phyloP scores from a whole-genome alignment of 2,329 filamentous ascomycete genomes.

The Botrytis byssoidea region DNA sequence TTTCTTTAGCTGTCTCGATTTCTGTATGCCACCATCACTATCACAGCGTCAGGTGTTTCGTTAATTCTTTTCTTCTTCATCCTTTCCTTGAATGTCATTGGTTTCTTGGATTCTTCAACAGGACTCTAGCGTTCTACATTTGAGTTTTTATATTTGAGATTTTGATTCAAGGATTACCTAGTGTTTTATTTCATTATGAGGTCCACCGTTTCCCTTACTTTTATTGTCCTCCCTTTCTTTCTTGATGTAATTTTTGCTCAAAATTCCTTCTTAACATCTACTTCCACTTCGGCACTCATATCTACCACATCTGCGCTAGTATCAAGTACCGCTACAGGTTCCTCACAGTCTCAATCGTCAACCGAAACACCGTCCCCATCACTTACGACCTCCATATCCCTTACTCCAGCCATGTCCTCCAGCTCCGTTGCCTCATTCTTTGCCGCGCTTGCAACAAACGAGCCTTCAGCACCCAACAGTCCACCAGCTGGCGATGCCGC shows the following conservation, averaged over 20 bases:
- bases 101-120: background rate
- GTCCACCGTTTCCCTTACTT: background rate
- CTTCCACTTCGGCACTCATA: background rate
- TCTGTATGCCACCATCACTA: constrained; percentile 14
- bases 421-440: constrained; percentile 37
- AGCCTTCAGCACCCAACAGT: constrained; percentile 36
- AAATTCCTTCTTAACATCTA: constrained; percentile 12
- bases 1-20: background rate
- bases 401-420: constrained; percentile 39
- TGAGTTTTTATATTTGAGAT: background rate
- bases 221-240: constrained; percentile 31
- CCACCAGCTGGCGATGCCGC: constrained; percentile 37
- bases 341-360: constrained; percentile 13
- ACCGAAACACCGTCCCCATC: constrained; percentile 24
- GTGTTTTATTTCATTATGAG: constrained; percentile 8
- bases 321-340: background rate
- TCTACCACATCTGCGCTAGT: background rate
- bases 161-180: constrained; percentile 1
- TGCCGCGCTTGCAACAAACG: constrained; percentile 34
- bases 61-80: background rate
- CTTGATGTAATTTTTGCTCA: constrained; percentile 30
- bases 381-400: constrained; percentile 28
- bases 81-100: background rate
- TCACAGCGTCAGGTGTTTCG: constrained; percentile 15
- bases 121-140: background rate